Conservation (phyloP, 2,329 filamentous ascomycete genomes). For the Fusarium palustre region DNA sequence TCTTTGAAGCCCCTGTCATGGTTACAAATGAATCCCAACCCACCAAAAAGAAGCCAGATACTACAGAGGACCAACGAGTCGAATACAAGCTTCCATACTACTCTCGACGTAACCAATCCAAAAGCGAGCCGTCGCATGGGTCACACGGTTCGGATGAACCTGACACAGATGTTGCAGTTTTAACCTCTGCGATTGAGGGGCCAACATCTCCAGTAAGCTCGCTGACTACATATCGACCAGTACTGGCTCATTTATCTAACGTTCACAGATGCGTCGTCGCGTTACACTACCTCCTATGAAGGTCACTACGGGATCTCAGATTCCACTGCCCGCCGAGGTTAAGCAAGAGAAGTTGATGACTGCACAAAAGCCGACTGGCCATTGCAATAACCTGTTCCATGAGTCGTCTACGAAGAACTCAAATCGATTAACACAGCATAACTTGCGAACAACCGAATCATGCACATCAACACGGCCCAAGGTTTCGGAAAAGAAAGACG, state of each 20-base stretch:
- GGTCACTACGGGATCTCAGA: slow-evolving; percentile 35
- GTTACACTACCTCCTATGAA: slow-evolving; percentile 46
- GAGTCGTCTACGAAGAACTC: background rate
- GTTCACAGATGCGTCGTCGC: slow-evolving; percentile 37
- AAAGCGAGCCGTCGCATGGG: slow-evolving; percentile 57
- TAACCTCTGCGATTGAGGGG: slow-evolving; percentile 12
- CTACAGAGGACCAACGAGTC: slow-evolving; percentile 30
- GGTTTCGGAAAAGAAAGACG: slow-evolving; percentile 1
- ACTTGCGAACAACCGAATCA: slow-evolving; percentile 1
- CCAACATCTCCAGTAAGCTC: slow-evolving; percentile 26
- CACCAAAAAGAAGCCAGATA: slow-evolving; percentile 26
- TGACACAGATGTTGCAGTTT: slow-evolving; percentile 11
- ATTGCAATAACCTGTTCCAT: background rate
- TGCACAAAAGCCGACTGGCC: background rate
- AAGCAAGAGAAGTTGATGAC: slow-evolving; percentile 16
- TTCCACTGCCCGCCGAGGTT: slow-evolving; percentile 42
- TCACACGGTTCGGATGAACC: slow-evolving; percentile 42
- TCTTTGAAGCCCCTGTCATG: slow-evolving; percentile 30
- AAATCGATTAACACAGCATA: background rate
- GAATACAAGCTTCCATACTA: slow-evolving; percentile 54
- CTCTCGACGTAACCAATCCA: slow-evolving; percentile 60
- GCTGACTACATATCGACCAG: background rate
- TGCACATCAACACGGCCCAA: background rate
- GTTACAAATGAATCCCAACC: slow-evolving; percentile 39
- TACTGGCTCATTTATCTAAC: slow-evolving; percentile 17